phyloP scores from a whole-genome alignment of 2,329 filamentous ascomycete genomes.

The Phialemoniopsis sp. region DNA sequence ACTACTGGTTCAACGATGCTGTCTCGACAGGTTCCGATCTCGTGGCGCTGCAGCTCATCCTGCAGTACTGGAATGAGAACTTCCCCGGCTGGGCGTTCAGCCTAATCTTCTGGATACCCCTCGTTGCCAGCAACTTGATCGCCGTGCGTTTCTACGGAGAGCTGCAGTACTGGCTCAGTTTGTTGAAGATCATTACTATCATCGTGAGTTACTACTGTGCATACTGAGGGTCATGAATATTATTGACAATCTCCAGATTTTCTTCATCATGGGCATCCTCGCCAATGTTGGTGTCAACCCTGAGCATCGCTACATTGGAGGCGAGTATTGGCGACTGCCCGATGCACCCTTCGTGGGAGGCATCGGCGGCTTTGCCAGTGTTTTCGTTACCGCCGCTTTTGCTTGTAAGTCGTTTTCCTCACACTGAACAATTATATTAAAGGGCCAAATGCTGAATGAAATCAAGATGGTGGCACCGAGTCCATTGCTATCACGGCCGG shows the following conservation, averaged over 20 bases:
- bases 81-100: slow-evolving; percentile 62
- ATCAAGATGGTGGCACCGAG: slow-evolving; percentile 51
- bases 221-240: background rate
- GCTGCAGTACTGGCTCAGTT: slow-evolving; percentile 52
- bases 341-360: slow-evolving; percentile 62
- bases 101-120: slow-evolving; percentile 54
- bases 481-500: slow-evolving; percentile 63
- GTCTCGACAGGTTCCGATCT: slow-evolving; percentile 57
- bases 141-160: slow-evolving; percentile 52
- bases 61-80: slow-evolving; percentile 58
- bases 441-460: background rate
- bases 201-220: slow-evolving; percentile 23
- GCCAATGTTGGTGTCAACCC: slow-evolving; percentile 56
- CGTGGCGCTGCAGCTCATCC: slow-evolving; percentile 52
- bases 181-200: slow-evolving; percentile 50
- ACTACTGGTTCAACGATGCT: slow-evolving; percentile 65
- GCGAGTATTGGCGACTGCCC: slow-evolving; percentile 51
- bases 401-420: slow-evolving; percentile 39
- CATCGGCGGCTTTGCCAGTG: slow-evolving; percentile 62
- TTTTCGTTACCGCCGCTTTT: slow-evolving; percentile 59
- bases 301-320: slow-evolving; percentile 51
- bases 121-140: slow-evolving; percentile 48
- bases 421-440: background rate
- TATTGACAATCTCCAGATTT: slow-evolving; percentile 32
- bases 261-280: slow-evolving; percentile 59